A percentile compares a stretch with the other conserved stretches of the same genome.
phyloP scores from a whole-genome alignment of 1,139 yeast genomes.

The Nadsonia starkeyi-henricii region DNA sequence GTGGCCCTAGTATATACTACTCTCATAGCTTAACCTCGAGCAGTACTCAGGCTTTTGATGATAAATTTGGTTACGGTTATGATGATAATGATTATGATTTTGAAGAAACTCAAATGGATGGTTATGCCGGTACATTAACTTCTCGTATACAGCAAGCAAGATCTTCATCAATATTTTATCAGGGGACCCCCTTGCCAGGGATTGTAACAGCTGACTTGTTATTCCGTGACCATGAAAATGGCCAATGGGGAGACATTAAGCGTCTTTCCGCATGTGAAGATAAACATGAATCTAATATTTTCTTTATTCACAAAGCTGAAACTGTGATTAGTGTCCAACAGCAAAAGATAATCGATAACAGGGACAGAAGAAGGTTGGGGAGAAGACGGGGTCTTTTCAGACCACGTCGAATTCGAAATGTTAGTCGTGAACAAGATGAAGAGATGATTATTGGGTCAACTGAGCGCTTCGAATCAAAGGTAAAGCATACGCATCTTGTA shows the following conservation, averaged over 20 bases:
- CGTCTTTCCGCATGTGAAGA: too few species aligned
- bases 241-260: too few species aligned
- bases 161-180: not conserved
- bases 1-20: too few species aligned
- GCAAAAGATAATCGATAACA: too few species aligned
- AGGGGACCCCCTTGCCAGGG: not conserved
- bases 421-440: slow-evolving; percentile 1
- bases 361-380: too few species aligned
- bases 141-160: not conserved
- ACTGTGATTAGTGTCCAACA: too few species aligned
- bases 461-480: not conserved
- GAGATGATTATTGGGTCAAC: slow-evolving; percentile 1
- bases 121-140: not conserved
- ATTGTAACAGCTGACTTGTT: not conserved
- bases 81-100: not conserved
- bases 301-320: too few species aligned
- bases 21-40: too few species aligned
- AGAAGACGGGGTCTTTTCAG: too few species aligned
- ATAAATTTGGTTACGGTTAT: not conserved
- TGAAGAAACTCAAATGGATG: not conserved
- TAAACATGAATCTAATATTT: too few species aligned
- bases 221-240: too few species aligned
- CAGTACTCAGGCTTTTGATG: not conserved
- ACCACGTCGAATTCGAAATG: too few species aligned
- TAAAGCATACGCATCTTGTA: not conserved